Evolutionary conservation across 2,329 filamentous ascomycete species (phyloP), one percentile per base, ranked within the genome.

Genomic region (Hypoxylon sp.): DNA sequence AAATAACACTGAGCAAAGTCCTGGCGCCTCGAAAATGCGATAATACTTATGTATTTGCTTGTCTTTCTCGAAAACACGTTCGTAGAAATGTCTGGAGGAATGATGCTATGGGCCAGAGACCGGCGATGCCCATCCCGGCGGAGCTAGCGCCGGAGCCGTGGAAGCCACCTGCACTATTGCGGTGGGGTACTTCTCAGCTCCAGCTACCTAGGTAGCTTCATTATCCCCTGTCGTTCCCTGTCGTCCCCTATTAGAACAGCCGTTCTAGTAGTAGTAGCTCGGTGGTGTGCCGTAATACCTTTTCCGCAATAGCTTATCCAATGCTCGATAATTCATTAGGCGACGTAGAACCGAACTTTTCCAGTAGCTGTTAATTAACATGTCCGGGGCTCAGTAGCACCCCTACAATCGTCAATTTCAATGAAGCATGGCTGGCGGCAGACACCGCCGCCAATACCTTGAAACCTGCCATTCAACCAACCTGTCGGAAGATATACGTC

Each of bases 191-290:
- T 78, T 71, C 67, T 87, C 81, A 0, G 83, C 80, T 16, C n/a
- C n/a, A 83, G 79, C 69, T 83, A n/a, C n/a, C n/a, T n/a, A n/a
- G n/a, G n/a, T n/a, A n/a, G n/a, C n/a, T n/a, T n/a, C n/a, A n/a
- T n/a, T n/a, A n/a, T n/a, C n/a, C n/a, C n/a, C n/a, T n/a, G n/a
- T 83, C 16, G 85, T 74, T 4, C 84, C 86, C 72, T 88, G 85
- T 0, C 85, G 76, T 0, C 86, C 86, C 14, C 86, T 80, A 20
- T 80, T 77, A 3, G 80, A 82, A 68, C 81, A 83, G 14, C 80
- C 81, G 65, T 78, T 73, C 74, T 83, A 87, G 75, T 87, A 85
- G 18, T 84, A 82, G 72, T 80, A 85, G 73, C 54, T 73, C 69
- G 64, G 61, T 33, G 58, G 69, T 33, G 14, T 32, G 16, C 68